Evolutionary conservation across 2,329 filamentous ascomycete genomes (phyloP), one percentile per base, ranked within the genome.

Genomic region (Tolypocladium tropicale): DNA sequence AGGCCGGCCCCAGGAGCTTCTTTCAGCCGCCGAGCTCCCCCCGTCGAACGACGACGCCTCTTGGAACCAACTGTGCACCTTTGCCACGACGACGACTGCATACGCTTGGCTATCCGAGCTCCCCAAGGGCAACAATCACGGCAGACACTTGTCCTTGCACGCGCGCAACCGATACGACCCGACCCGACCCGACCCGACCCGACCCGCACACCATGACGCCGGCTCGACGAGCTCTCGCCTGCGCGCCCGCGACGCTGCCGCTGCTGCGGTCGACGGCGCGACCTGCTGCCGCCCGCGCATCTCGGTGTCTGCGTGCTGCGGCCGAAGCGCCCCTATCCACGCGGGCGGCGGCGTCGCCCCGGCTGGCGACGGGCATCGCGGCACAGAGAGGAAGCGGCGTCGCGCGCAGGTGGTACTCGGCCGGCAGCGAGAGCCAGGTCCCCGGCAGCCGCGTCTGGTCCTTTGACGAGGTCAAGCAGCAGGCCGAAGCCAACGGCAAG

Each of bases 381-480:
- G 23, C 14, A 25, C 43, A 25, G 25, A 4, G 12, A 25, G 10
- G 6, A 6, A 10, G 43, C 43, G 43, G 10, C 23, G 41, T 25
- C 10, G 41, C 12, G 43, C 43, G 43, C 14, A 18, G 43, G 61
- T 61, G 63, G 37, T 73, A 69, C 59, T 72, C 69, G 30, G 58
- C 52, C 21, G 53, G 50, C 41, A 28, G 41, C 36, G 32, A 33
- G 23, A 21, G 21, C 30, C 36, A 53, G 32, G 53, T 54, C 25
- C 55, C 53, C 12, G 33, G 25, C 3, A 58, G 55, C 51, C 78
- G 73, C 62, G 65, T 74, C 11, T 83, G 78, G 72, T 67, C 61
- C 9, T 83, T 81, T 63, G 71, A 76, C 56, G 76, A 81, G 69
- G 62, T 82, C 21, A 68, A 75, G 66, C 64, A 69, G n/a, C 65